Evolutionary conservation across 2,329 filamentous ascomycete species (phyloP).

Genomic region (Cytospora piceae): DNA sequence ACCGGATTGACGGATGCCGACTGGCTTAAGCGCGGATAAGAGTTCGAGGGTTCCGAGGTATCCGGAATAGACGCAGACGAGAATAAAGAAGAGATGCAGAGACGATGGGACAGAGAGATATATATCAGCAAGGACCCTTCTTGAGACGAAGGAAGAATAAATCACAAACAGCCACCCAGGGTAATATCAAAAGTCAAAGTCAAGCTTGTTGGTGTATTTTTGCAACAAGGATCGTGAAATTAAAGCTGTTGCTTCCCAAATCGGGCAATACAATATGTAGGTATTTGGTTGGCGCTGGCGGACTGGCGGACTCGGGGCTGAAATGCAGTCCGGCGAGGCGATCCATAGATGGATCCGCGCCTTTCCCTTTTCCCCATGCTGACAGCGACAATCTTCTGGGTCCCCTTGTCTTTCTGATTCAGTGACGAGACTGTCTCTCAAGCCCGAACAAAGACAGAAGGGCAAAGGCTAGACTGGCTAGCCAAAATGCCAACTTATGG

Average conservation of each 20-base stretch:
- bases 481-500: too few species aligned
- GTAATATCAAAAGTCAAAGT: not conserved
- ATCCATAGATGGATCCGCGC: not conserved
- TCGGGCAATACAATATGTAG: not conserved
- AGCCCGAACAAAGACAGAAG: not conserved
- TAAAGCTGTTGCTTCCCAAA: not conserved
- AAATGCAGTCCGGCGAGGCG: not conserved
- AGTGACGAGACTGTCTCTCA: not conserved
- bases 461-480: not conserved
- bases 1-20: not conserved
- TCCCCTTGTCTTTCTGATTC: not conserved
- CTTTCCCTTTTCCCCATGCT: not conserved
- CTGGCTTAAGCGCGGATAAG: not conserved
- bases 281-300: not conserved
- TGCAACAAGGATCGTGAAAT: not conserved
- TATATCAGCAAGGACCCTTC: not conserved
- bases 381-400: not conserved
- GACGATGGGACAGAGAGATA: too few species aligned
- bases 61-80: not conserved
- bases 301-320: not conserved
- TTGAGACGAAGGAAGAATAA: not conserved
- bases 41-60: slow-evolving; percentile 19
- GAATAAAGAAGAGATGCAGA: not conserved
- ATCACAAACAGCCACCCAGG: not conserved
- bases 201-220: not conserved